A percentile compares a stretch with the other conserved stretches of the same genome.
These are phyloP conservation scores for Mytilinidion resinicola DNA, from an alignment of 495 filamentous ascomycete genomes.

Conservation along the genomic window DNA sequence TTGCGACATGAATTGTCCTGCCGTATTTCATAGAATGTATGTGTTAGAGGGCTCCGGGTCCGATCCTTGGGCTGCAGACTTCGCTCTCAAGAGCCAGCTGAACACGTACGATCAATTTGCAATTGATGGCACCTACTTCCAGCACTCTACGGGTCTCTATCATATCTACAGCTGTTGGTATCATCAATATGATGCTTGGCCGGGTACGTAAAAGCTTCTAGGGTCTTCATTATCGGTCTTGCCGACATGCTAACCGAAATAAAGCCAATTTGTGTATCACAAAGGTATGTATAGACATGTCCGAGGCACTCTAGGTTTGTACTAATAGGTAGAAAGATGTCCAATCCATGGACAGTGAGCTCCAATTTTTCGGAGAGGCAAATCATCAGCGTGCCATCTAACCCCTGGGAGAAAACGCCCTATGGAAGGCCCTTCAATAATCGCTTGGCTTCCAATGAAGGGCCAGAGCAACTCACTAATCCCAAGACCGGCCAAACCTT, in stretches of 20 bases:
- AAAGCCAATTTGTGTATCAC: slow-evolving; percentile 46
- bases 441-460: slow-evolving; percentile 45
- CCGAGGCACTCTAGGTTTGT: not conserved
- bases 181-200: slow-evolving; percentile 43
- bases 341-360: slow-evolving; percentile 42
- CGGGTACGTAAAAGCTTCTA: slow-evolving; percentile 3
- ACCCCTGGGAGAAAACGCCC: slow-evolving; percentile 46
- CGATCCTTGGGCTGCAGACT: slow-evolving; percentile 42
- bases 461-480: slow-evolving; percentile 45
- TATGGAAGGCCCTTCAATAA: slow-evolving; percentile 41
- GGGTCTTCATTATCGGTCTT: too few relatives aligned
- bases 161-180: slow-evolving; percentile 50
- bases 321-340: slow-evolving; percentile 18
- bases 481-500: slow-evolving; percentile 43
- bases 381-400: slow-evolving; percentile 41
- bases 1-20: slow-evolving; percentile 35
- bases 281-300: slow-evolving; percentile 11
- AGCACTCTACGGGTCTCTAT: slow-evolving; percentile 37
- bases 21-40: slow-evolving; percentile 48
- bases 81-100: slow-evolving; percentile 39
- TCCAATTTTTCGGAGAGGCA: slow-evolving; percentile 40
- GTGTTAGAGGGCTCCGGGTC: slow-evolving; percentile 38
- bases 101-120: slow-evolving; percentile 49
- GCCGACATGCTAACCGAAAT: too few relatives aligned
- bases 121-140: slow-evolving; percentile 48